Evolutionary conservation across 2,329 filamentous ascomycete genomes (phyloP).

Genomic region (Cytospora chrysosperma): DNA sequence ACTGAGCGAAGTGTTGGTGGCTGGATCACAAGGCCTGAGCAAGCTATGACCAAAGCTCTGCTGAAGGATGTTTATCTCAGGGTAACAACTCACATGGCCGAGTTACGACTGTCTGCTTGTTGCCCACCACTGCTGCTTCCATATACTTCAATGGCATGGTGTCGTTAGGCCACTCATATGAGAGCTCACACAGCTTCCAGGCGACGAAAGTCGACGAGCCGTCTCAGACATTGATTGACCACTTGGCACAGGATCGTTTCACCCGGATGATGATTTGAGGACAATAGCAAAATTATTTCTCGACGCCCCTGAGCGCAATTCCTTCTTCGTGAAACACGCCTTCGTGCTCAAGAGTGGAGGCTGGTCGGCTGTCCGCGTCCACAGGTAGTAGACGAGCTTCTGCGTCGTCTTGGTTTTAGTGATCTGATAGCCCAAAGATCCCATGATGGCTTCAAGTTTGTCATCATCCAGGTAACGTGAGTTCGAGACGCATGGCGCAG

Average conservation of each 20-base stretch:
- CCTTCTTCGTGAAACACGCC: conserved; percentile 64
- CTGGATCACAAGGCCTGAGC: neutral
- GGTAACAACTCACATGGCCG: conserved; percentile 14
- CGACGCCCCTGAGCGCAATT: conserved; percentile 69
- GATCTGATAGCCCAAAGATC: conserved; percentile 68
- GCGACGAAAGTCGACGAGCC: neutral
- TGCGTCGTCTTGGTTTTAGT: conserved; percentile 69
- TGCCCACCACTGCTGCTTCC: conserved; percentile 11
- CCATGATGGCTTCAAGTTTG: conserved; percentile 71
- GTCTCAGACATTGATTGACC: neutral
- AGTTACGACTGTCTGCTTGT: conserved; percentile 9
- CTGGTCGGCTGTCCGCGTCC: conserved; percentile 50
- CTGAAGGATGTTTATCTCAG: conserved; percentile 7
- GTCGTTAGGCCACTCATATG: neutral
- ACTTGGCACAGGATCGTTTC: neutral
- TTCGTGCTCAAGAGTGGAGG: conserved; percentile 24
- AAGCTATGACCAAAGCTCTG: conserved; percentile 13
- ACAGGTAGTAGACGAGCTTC: conserved; percentile 89
- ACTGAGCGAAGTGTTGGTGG: conserved; percentile 18
- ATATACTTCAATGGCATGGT: neutral
- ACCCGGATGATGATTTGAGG: conserved; percentile 40
- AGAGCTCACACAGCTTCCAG: conserved; percentile 1
- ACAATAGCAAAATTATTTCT: conserved; percentile 92
- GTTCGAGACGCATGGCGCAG: conserved; percentile 83
- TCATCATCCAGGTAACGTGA: conserved; percentile 82